Evolutionary conservation across 768 basidiomycete species (phyloP).

Genomic region (Lyophyllum decastes): DNA sequence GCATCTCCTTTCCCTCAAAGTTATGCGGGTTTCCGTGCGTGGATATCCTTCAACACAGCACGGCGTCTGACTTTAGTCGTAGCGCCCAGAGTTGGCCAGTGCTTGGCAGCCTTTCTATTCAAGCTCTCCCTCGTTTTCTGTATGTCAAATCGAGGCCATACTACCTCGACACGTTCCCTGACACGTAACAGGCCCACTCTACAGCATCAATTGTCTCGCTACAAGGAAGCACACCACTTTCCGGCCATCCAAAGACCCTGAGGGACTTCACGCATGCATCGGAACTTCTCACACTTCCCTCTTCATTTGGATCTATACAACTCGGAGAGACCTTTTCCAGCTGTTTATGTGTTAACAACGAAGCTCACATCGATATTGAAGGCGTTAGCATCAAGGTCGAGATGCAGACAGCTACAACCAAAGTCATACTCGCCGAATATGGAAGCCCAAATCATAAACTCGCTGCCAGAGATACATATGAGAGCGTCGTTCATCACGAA

Average conservation of each 20-base stretch:
- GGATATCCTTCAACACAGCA: background rate
- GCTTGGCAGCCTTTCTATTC: conserved; percentile 91
- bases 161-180: background rate
- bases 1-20: conserved; percentile 78
- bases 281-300: conserved; percentile 77
- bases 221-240: conserved; percentile 69
- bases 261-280: conserved; percentile 80
- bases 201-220: conserved; percentile 77
- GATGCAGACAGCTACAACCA: conserved; percentile 80
- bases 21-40: conserved; percentile 87
- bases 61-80: conserved; percentile 13
- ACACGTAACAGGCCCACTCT: conserved; percentile 55
- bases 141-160: conserved; percentile 23
- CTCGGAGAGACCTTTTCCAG: conserved; percentile 89
- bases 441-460: conserved; percentile 56
- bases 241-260: conserved; percentile 80
- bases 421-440: conserved; percentile 61
- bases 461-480: conserved; percentile 57
- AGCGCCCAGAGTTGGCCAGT: conserved; percentile 75
- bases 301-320: conserved; percentile 84
- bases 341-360: conserved; percentile 82
- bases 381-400: conserved; percentile 73
- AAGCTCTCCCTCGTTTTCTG: conserved; percentile 78
- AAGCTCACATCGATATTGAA: conserved; percentile 61
- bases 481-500: conserved; percentile 77